Evolutionary conservation across 2,329 filamentous ascomycete genomes (phyloP), one percentile per base, ranked within the genome.

Genomic region (Cryoendolithus antarcticus): DNA sequence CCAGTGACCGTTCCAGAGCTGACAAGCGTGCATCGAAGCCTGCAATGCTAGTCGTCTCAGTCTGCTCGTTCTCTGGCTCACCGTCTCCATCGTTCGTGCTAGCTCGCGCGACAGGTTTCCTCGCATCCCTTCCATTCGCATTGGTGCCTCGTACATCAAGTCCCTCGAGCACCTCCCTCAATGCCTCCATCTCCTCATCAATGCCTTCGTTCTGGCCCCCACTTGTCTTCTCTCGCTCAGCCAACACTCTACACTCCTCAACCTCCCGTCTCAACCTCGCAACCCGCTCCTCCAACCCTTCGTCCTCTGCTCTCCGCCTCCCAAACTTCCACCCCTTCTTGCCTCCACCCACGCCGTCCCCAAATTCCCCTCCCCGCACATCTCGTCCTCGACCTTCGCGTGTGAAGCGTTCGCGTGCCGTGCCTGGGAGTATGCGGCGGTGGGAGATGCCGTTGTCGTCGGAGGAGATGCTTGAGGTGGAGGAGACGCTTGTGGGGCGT

Each of bases 261-360:
- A 93, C 75, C 60, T 96, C 89, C 42, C 84, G 74, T 57, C 78
- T 81, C 50, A 98, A 63, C 43, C 91, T 75, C 24, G 86, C 82
- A 47, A 98, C 75, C 62, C 81, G 89, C 47, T 77, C 71, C 47
- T 84, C 78, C 33, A 94, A 63, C 35, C 72, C 80, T 62, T 93
- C 86, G 4, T 80, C 80, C 42, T 84, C 82, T 13, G 36, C 36
- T 36, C 41, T 39, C 15, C 45, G 40, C 46, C 55, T 56, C 80
- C 65, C 95, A 95, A 19, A 85, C 85, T 61, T 82, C 65, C 95
- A 95, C 13, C 85, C 85, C 61, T 82, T 85, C 46, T 84, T 75
- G 60, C 89, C 89, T 34, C 77, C 77, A 43, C 77, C 78, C 30
- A 96, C 78, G 38, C 88, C 80, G 61, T 95, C 88, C 2, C 88